Percentiles rank a stretch among this genome's conserved stretches.
Conservation (phyloP, 345 rosid species). For the Laguncularia racemosa region DNA sequence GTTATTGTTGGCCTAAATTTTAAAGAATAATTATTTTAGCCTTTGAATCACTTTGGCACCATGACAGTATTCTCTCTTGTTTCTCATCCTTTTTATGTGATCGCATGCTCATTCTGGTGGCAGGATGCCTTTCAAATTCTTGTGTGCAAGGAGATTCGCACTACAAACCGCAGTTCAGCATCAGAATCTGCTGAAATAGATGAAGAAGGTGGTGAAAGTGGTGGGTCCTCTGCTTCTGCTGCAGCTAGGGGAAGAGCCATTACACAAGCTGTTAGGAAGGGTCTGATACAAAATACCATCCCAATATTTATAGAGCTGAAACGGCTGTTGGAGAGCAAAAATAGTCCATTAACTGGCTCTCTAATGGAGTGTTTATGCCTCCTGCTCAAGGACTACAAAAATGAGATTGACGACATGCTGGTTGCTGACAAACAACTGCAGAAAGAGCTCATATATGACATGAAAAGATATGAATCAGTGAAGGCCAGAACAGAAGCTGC, state of each 20-base stretch:
- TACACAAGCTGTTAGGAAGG: conserved; percentile 82
- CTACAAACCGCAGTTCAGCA: conserved; percentile 45
- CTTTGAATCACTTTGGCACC: too few species aligned
- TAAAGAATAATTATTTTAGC: too few species aligned
- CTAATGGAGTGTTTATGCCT: conserved; percentile 89
- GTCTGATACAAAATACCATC: conserved; percentile 86
- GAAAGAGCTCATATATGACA: conserved; percentile 88
- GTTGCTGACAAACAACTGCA: conserved; percentile 93
- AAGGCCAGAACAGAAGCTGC: conserved; percentile 55
- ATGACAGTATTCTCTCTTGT: neutral
- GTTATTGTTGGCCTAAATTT: too few species aligned
- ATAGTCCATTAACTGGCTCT: conserved; percentile 83
- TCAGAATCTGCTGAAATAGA: conserved; percentile 51
- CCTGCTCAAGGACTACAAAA: conserved; percentile 89
- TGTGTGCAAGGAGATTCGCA: conserved; percentile 81
- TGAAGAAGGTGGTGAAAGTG: conserved; percentile 39
- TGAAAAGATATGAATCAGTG: conserved; percentile 73
- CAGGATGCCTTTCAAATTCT: conserved; percentile 89
- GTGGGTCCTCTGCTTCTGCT: conserved; percentile 34
- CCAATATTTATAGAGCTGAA: conserved; percentile 95
- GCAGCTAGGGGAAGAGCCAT: conserved; percentile 73
- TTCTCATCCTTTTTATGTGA: neutral
- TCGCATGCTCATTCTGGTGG: conserved; percentile 1
- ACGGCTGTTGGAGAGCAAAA: conserved; percentile 79
- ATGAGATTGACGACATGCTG: conserved; percentile 83